Evolutionary conservation across 257 asterid genomes (phyloP), one percentile per base, ranked within the genome.

Genomic region (Nicotiana obtusifolia): DNA sequence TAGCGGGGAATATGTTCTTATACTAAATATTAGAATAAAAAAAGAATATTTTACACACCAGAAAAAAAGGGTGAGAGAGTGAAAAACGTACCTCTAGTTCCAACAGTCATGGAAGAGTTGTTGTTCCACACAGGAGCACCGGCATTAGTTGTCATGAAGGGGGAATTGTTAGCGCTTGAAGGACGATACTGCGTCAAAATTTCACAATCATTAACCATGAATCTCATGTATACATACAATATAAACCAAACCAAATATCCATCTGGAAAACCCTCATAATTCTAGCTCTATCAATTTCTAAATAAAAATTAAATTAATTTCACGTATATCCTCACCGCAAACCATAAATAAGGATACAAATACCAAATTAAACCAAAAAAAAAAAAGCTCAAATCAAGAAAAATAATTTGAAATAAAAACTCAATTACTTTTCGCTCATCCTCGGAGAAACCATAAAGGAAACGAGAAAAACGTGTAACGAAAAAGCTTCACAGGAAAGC

Each of bases 61-160:
- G 13, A 24, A 11, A 3, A 4, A 24, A 20, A 30, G 71, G 71
- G 19, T 20, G 11, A 16, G 26, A 44, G 15, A 20, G 0, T 33
- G 2, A 5, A 49, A 13, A 28, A 44, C 71, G 31, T 33, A 95
- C 99, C 99, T 90, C 98, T 87, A 28, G 89, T 86, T 82, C 99
- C 99, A 8, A 93, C 97, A 31, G 99, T 88, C 88, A 95, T 85
- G 7, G 98, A 88, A 82, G 92, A 88, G 90, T 92, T 90, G 67
- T 93, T 91, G 91, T 95, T 92, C 94, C 94, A 95, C 1, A 93
- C 98, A 0, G 99, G 99, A 82, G 95, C 92, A 37, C 99, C 99
- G 4, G 94, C 86, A 78, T 93, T 95, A 4, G 99, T 93, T 41
- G 99, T 92, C 91, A 88, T 88, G 86, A 89, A 95, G 5, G 97